Evolutionary conservation across 768 basidiomycete species (phyloP).

Genomic region (Chiua virens): DNA sequence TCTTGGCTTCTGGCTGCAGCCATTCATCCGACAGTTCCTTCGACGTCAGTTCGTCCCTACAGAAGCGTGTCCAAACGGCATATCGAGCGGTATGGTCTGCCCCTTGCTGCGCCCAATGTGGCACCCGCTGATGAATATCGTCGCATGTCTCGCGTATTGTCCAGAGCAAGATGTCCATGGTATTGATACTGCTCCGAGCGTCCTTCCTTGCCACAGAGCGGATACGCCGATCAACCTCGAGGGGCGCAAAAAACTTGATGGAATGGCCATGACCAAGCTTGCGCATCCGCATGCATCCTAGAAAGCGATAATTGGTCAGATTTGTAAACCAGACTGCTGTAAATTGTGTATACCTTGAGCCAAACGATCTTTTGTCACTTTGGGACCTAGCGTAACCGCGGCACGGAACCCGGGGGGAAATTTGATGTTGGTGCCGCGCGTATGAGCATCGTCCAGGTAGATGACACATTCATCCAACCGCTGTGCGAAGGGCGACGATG

Average conservation of each 20-base stretch:
- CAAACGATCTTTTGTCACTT: conserved; percentile 38
- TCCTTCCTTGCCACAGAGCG: conserved; percentile 23
- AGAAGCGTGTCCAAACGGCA: conserved; percentile 15
- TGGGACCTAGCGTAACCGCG: conserved; percentile 39
- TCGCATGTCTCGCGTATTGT: conserved; percentile 43
- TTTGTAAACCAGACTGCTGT: neutral
- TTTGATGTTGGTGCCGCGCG: conserved; percentile 41
- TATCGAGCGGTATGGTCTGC: conserved; percentile 18
- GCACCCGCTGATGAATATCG: conserved; percentile 39
- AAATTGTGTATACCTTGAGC: conserved; percentile 29
- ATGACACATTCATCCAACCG: conserved; percentile 37
- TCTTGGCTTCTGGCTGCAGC: conserved; percentile 41
- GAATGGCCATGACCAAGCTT: conserved; percentile 48
- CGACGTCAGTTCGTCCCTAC: neutral
- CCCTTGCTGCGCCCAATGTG: conserved; percentile 45
- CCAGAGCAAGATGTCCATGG: conserved; percentile 44
- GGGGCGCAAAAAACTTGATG: conserved; percentile 46
- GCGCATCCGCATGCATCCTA: conserved; percentile 57
- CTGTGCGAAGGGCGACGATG: conserved; percentile 33
- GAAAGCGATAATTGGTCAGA: neutral
- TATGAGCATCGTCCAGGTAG: conserved; percentile 42
- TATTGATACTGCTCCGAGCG: neutral
- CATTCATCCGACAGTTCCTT: conserved; percentile 24
- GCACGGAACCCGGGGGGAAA: conserved; percentile 35
- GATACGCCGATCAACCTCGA: conserved; percentile 40